Evolutionary conservation across 768 basidiomycete species (phyloP).

Genomic region (Sporobolomyces pararoseus): DNA sequence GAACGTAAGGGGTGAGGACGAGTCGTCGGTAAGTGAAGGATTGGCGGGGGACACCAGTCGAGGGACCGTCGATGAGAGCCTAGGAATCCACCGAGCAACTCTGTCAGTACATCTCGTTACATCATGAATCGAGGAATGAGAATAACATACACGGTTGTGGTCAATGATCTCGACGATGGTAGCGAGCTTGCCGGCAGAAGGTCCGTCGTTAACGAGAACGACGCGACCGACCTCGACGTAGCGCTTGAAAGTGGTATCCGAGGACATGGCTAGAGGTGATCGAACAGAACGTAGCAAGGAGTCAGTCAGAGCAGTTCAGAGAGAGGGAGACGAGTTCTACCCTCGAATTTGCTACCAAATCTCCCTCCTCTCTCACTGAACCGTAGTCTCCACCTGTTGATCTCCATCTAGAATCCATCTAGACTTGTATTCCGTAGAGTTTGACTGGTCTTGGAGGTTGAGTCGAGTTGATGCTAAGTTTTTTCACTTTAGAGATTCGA

Average conservation of each 20-base stretch:
- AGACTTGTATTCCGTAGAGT: no score
- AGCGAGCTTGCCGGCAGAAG: slow-evolving; percentile 80
- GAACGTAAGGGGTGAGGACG: slow-evolving; percentile 77
- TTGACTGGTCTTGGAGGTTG: background rate
- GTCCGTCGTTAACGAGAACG: slow-evolving; percentile 88
- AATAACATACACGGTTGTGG: slow-evolving; percentile 84
- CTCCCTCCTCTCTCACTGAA: background rate
- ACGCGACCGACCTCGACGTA: slow-evolving; percentile 99
- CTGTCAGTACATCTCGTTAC: no score
- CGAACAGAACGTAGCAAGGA: background rate
- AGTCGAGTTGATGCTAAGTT: background rate
- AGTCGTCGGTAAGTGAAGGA: slow-evolving; percentile 86
- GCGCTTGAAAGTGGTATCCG: slow-evolving; percentile 69
- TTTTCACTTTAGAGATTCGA: background rate
- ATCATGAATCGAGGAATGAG: background rate
- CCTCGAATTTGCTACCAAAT: background rate
- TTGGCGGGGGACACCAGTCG: slow-evolving; percentile 86
- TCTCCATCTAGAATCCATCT: no score
- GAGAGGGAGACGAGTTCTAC: background rate
- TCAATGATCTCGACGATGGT: slow-evolving; percentile 97
- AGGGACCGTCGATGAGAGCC: slow-evolving; percentile 95
- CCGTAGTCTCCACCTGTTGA: no score
- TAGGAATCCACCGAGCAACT: slow-evolving; percentile 48
- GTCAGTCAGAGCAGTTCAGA: background rate
- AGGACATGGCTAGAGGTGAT: slow-evolving; percentile 24